phyloP scores from a whole-genome alignment of 2,329 filamentous ascomycete species.

The Annulohypoxylon truncatum region DNA sequence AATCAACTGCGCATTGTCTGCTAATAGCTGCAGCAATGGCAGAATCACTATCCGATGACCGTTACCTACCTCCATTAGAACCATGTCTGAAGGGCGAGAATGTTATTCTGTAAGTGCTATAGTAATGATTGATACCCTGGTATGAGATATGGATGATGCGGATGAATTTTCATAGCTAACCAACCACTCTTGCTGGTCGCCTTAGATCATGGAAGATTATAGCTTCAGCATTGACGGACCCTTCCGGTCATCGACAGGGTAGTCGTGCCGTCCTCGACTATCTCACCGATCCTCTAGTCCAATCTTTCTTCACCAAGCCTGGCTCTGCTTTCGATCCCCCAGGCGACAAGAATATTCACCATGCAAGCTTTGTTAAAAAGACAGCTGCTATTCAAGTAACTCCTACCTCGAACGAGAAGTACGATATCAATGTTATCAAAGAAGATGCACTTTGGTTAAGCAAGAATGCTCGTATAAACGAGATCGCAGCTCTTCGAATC shows the following conservation, averaged over 20 bases:
- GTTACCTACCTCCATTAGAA: constrained; percentile 87
- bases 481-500: constrained; percentile 83
- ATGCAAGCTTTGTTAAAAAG: constrained; percentile 81
- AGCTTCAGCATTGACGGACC: constrained; percentile 67
- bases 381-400: constrained; percentile 88
- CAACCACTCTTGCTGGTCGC: constrained; percentile 4
- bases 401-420: constrained; percentile 72
- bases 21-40: constrained; percentile 74
- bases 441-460: constrained; percentile 88
- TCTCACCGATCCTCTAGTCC: constrained; percentile 75
- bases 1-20: constrained; percentile 51
- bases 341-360: constrained; percentile 66
- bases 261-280: constrained; percentile 72
- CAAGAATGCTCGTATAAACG: constrained; percentile 79
- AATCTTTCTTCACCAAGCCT: constrained; percentile 75
- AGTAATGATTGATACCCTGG: not conserved
- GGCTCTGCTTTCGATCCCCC: constrained; percentile 74
- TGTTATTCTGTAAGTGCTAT: constrained; percentile 76
- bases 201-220: constrained; percentile 71
- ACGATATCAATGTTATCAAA: constrained; percentile 83
- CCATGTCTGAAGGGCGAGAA: constrained; percentile 85
- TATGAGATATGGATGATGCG: not conserved
- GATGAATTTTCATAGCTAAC: not conserved
- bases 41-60: constrained; percentile 71
- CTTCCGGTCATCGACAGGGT: constrained; percentile 64